Evolutionary conservation across 83 land plant genomes (phyloP).

Genomic region (Thuja plicata): DNA sequence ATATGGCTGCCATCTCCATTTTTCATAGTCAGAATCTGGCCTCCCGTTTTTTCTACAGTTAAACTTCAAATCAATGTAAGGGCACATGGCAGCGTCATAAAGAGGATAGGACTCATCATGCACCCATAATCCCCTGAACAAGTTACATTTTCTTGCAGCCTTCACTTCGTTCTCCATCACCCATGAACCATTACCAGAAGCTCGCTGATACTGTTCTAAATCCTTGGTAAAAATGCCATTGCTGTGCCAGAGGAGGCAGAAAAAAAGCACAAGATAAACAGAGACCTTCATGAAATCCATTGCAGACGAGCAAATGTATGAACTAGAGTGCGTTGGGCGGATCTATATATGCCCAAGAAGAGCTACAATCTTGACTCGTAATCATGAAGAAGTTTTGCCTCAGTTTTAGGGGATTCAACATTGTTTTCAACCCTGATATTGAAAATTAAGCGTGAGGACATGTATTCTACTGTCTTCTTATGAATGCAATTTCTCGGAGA

Average conservation of each 20-base stretch:
- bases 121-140: conserved; percentile 47
- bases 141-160: conserved; percentile 29
- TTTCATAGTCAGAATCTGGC: conserved; percentile 63
- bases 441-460: no score
- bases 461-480: no score
- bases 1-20: conserved; percentile 57
- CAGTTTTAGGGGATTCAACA: no score
- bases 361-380: no score
- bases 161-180: not conserved
- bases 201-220: not conserved
- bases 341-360: not conserved
- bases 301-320: not conserved
- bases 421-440: no score
- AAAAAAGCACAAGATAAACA: not conserved
- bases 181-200: not conserved
- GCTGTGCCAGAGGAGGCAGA: not conserved
- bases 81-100: conserved; percentile 43
- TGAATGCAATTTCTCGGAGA: no score
- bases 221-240: not conserved
- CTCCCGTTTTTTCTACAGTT: conserved; percentile 52
- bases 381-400: no score
- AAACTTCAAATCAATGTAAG: conserved; percentile 40
- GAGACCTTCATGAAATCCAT: not conserved
- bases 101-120: conserved; percentile 59
- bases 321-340: not conserved